These are phyloP conservation scores for Ogataea nonfermentans DNA, from an alignment of 805 yeast species.

Conservation along the genomic window DNA sequence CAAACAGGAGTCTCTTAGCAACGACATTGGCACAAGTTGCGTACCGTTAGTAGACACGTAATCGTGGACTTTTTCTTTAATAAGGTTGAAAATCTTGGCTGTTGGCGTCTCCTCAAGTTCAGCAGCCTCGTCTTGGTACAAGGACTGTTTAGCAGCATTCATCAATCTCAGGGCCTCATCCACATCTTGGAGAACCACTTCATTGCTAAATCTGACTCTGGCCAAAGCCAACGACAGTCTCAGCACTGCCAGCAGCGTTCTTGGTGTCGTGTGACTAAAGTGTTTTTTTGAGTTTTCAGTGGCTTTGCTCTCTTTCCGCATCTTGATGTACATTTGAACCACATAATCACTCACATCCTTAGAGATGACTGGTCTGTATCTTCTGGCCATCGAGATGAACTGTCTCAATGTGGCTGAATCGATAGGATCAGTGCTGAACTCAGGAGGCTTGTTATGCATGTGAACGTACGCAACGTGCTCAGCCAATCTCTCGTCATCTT, in stretches of 20 bases:
- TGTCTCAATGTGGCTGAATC: conserved; percentile 81
- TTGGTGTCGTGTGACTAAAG: conserved; percentile 91
- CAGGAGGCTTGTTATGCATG: conserved; percentile 88
- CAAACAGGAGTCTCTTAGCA: conserved; percentile 60
- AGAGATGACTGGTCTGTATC: conserved; percentile 81
- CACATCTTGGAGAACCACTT: conserved; percentile 75
- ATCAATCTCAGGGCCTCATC: conserved; percentile 91
- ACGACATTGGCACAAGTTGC: conserved; percentile 41
- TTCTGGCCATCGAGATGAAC: conserved; percentile 81
- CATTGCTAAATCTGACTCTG: conserved; percentile 73
- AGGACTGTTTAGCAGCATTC: conserved; percentile 82
- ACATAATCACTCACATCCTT: conserved; percentile 83
- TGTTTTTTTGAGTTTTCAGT: conserved; percentile 74
- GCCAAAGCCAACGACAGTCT: conserved; percentile 96
- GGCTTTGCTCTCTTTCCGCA: conserved; percentile 87
- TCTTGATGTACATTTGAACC: conserved; percentile 78
- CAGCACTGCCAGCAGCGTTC: conserved; percentile 86
- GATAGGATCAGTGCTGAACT: conserved; percentile 67
- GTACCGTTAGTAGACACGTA: conserved; percentile 29
- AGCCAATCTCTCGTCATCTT: conserved; percentile 81
- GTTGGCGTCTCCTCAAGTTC: conserved; percentile 62
- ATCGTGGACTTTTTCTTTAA: conserved; percentile 43
- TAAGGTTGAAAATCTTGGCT: conserved; percentile 69
- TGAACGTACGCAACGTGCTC: conserved; percentile 95
- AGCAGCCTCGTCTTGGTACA: conserved; percentile 52